Base-by-base conservation (phyloP, 2,329 filamentous ascomycete genomes). In the Xylariaceae sp. region DNA sequence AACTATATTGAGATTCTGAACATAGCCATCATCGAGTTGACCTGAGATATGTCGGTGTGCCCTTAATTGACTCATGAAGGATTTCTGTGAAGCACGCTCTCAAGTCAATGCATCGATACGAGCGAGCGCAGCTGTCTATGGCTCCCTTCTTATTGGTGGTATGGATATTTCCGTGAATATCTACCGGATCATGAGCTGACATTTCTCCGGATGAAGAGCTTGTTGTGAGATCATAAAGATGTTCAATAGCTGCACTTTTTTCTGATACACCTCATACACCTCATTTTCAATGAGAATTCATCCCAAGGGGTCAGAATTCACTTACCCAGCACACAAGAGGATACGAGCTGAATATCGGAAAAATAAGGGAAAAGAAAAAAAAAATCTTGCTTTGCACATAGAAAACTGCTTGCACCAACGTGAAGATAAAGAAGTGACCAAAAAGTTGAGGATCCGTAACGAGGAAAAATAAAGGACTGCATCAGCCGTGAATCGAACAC, bases 401-500 rank as follows among this genome's bases (percentile, higher is more conserved):
- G 23, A 30, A 30, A 4, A 30, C 23, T 30, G 23, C 23, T 30
- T 30, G 23, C 23, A 5, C 23, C 23, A 30, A 30, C 23, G 4
- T 41, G 4, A 8, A 9, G 11, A n/a, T n/a, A 3, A 5, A 15
- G 15, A 47, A 47, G 15, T 6, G 7, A 15, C 13, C 15, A 47
- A 15, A 47, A 47, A 47, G 15, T n/a, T 4, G 44, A 41, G 7
- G 37, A 13, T 41, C 9, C 5, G 11, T 41, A 41, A 41, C 5
- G 11, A 41, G 37, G 8, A 9, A 9, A 13, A 39, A 13, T 4
- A 39, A 39, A 23, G 23, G 5, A 23, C 5, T 74, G 73, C 72
- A 73, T 69, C 65, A 73, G 71, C 73, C 73, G 73, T 65, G 74
- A 76, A 75, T 75, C 73, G 74, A 76, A 76, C 74, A 67, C 73